Evolutionary conservation across 345 rosid species (phyloP).

Genomic region (Lepidium aucheri): DNA sequence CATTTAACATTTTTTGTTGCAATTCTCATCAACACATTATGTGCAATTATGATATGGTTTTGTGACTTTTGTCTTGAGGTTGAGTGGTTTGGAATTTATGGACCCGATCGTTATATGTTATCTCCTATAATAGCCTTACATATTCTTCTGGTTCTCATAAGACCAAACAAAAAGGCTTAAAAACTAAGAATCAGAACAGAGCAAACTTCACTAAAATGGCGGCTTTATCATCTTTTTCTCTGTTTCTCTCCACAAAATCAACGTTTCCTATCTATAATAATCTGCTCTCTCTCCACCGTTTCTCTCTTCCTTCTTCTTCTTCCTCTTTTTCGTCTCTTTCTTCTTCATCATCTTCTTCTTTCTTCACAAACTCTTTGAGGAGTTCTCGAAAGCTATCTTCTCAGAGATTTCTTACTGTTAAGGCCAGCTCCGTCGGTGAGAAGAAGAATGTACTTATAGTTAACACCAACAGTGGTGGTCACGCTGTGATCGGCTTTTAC

Average conservation of each 20-base stretch:
- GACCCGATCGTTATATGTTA: constrained; percentile 19
- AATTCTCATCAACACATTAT: background rate
- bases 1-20: no score
- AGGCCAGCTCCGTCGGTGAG: constrained; percentile 42
- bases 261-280: constrained; percentile 6
- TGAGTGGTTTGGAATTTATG: background rate
- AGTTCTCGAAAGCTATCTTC: constrained; percentile 22
- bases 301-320: constrained; percentile 17
- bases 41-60: background rate
- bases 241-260: constrained; percentile 25
- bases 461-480: constrained; percentile 83
- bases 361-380: constrained; percentile 12
- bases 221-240: constrained; percentile 24
- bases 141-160: background rate
- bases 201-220: constrained; percentile 5
- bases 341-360: constrained; percentile 29
- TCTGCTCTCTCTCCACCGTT: constrained; percentile 22
- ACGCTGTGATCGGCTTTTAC: constrained; percentile 85
- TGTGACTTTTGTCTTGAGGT: background rate
- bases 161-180: background rate
- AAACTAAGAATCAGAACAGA: background rate
- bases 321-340: constrained; percentile 23
- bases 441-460: constrained; percentile 88
- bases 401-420: constrained; percentile 24
- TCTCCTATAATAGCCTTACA: constrained; percentile 19